Evolutionary conservation across 768 basidiomycete species (phyloP).

Genomic region (Mycena kentingensis): DNA sequence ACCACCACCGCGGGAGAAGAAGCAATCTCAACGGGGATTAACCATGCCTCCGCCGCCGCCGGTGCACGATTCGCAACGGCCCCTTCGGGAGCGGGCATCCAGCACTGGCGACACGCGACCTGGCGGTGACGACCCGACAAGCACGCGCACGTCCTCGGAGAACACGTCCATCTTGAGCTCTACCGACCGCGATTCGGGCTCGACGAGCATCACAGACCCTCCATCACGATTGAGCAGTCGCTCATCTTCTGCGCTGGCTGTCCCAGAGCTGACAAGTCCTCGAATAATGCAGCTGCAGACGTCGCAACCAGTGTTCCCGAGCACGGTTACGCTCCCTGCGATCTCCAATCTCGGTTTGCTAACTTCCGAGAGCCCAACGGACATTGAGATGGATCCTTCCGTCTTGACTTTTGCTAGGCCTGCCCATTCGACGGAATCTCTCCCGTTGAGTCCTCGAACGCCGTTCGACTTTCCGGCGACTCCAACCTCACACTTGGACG

Average conservation of each 20-base stretch:
- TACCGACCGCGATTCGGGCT: constrained; percentile 41
- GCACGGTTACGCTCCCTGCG: constrained; percentile 41
- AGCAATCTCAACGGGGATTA: constrained; percentile 33
- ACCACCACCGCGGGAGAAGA: constrained; percentile 42
- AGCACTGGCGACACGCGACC: constrained; percentile 35
- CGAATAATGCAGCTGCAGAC: constrained; percentile 28
- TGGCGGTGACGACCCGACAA: constrained; percentile 38
- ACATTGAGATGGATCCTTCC: constrained; percentile 71
- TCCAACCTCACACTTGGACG: constrained; percentile 26
- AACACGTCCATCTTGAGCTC: constrained; percentile 47
- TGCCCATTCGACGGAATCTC: constrained; percentile 72
- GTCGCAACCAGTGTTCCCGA: constrained; percentile 24
- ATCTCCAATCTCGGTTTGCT: constrained; percentile 25
- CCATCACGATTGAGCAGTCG: constrained; percentile 46
- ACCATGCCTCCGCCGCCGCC: constrained; percentile 38
- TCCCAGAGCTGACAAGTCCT: constrained; percentile 29
- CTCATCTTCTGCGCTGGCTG: constrained; percentile 21
- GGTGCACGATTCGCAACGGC: constrained; percentile 27
- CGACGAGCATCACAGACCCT: constrained; percentile 51
- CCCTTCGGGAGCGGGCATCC: constrained; percentile 35
- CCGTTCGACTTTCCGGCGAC: constrained; percentile 20
- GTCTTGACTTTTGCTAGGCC: constrained; percentile 79
- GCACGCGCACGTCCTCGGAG: constrained; percentile 44
- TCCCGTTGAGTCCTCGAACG: constrained; percentile 38
- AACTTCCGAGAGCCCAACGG: constrained; percentile 44